phyloP scores from a whole-genome alignment of 73 alveolate species.

The Paramecium bursaria region DNA sequence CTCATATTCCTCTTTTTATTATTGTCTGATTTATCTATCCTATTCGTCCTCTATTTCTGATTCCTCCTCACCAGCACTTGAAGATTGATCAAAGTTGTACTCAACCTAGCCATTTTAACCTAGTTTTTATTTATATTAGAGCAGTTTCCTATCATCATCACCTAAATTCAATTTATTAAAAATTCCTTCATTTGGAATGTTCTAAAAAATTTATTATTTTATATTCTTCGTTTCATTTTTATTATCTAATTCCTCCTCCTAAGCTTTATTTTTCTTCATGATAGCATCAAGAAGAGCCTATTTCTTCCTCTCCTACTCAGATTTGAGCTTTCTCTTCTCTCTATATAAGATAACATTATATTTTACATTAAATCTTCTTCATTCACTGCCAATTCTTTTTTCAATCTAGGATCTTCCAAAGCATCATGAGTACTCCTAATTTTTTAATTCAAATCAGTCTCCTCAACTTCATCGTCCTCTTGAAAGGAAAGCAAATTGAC shows the following conservation, averaged over 20 bases:
- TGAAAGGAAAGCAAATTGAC: slow-evolving; percentile 71
- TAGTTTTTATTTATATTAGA: slow-evolving; percentile 40
- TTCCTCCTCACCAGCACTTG: slow-evolving; percentile 17
- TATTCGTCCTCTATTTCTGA: slow-evolving; percentile 61
- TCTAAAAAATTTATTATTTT: neutral
- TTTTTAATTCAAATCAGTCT: slow-evolving; percentile 67
- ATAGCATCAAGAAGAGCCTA: neutral
- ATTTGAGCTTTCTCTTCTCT: slow-evolving; percentile 26
- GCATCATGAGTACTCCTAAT: slow-evolving; percentile 76
- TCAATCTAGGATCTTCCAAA: slow-evolving; percentile 73
- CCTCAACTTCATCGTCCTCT: slow-evolving; percentile 76
- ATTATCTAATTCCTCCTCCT: slow-evolving; percentile 17
- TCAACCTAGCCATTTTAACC: slow-evolving; percentile 50
- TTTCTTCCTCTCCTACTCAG: slow-evolving; percentile 24
- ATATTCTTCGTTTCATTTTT: slow-evolving; percentile 8
- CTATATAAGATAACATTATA: neutral
- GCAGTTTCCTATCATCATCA: slow-evolving; percentile 32
- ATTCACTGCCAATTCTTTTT: slow-evolving; percentile 33
- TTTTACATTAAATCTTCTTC: slow-evolving; percentile 47
- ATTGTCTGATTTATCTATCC: slow-evolving; percentile 61
- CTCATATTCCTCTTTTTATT: slow-evolving; percentile 73
- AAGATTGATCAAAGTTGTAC: slow-evolving; percentile 26
- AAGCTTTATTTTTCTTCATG: slow-evolving; percentile 11
- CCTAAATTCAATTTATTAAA: slow-evolving; percentile 14
- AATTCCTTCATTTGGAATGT: neutral